Evolutionary conservation across 2,329 filamentous ascomycete species (phyloP).

Genomic region (Grosmannia huntii): DNA sequence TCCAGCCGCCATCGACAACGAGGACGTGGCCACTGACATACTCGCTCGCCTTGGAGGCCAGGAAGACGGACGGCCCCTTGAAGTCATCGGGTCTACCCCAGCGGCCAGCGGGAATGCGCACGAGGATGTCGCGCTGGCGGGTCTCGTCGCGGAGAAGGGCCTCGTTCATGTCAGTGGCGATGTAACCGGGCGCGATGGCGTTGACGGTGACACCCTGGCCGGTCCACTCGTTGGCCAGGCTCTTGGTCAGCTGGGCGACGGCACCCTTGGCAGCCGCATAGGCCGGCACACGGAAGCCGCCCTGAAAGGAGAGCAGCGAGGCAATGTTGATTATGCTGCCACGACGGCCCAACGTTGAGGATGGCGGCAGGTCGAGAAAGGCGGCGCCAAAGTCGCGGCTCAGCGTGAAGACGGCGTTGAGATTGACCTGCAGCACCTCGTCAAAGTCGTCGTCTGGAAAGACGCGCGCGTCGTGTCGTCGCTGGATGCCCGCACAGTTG

Average conservation of each 20-base stretch:
- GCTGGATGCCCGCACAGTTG: slow-evolving; percentile 80
- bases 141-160: slow-evolving; percentile 63
- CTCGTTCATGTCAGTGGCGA: slow-evolving; percentile 88
- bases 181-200: slow-evolving; percentile 80
- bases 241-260: slow-evolving; percentile 73
- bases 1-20: slow-evolving; percentile 85
- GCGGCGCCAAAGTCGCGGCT: slow-evolving; percentile 66
- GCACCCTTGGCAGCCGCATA: slow-evolving; percentile 82
- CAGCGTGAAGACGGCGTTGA: slow-evolving; percentile 68
- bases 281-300: slow-evolving; percentile 76
- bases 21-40: slow-evolving; percentile 77
- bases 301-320: slow-evolving; percentile 71
- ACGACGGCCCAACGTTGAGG: slow-evolving; percentile 36
- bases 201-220: slow-evolving; percentile 72
- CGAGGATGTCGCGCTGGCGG: slow-evolving; percentile 60
- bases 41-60: slow-evolving; percentile 62
- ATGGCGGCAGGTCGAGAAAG: slow-evolving; percentile 50
- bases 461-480: slow-evolving; percentile 58
- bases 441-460: slow-evolving; percentile 72
- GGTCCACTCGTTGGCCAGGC: slow-evolving; percentile 77
- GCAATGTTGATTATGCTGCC: slow-evolving; percentile 78
- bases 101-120: slow-evolving; percentile 68
- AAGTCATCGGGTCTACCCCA: slow-evolving; percentile 84
- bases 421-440: slow-evolving; percentile 74
- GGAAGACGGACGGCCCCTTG: slow-evolving; percentile 66